Evolutionary conservation across 1,284 basidiomycete species (phyloP).

Genomic region (Mycena citricolor): DNA sequence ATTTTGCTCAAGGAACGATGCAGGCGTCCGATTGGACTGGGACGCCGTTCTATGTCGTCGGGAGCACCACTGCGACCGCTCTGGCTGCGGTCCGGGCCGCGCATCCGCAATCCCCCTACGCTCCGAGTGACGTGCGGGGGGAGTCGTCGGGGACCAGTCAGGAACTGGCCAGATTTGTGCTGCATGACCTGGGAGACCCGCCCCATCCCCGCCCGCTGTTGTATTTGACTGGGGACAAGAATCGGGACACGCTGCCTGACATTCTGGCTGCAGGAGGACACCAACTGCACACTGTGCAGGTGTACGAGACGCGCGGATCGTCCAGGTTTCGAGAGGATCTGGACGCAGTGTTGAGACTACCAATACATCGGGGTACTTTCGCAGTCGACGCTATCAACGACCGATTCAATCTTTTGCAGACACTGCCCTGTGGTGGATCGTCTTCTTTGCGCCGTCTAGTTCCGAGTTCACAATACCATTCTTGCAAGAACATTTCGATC

Average conservation of each 20-base stretch:
- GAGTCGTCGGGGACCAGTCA: slow-evolving; percentile 64
- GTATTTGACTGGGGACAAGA: slow-evolving; percentile 82
- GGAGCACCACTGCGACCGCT: slow-evolving; percentile 55
- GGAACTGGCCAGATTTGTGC: slow-evolving; percentile 63
- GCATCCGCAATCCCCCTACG: slow-evolving; percentile 32
- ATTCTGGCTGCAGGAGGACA: slow-evolving; percentile 50
- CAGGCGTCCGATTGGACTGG: slow-evolving; percentile 48
- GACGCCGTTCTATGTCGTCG: slow-evolving; percentile 75
- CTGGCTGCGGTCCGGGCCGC: slow-evolving; percentile 39
- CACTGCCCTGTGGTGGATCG: slow-evolving; percentile 57
- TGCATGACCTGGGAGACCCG: slow-evolving; percentile 38
- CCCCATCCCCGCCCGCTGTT: slow-evolving; percentile 38
- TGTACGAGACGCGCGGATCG: slow-evolving; percentile 66
- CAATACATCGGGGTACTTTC: too few relatives aligned
- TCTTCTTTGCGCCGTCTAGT: slow-evolving; percentile 74
- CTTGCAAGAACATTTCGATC: slow-evolving; percentile 45
- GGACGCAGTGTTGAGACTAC: too few relatives aligned
- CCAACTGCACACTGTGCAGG: slow-evolving; percentile 50
- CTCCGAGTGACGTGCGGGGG: slow-evolving; percentile 49
- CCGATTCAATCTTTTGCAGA: too few relatives aligned
- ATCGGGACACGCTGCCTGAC: slow-evolving; percentile 61
- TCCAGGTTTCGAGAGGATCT: slow-evolving; percentile 51
- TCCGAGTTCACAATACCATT: slow-evolving; percentile 57
- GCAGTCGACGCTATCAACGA: too few relatives aligned
- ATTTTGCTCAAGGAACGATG: slow-evolving; percentile 10